A percentile compares a stretch with the other conserved stretches of the same genome.
Evolutionary conservation across 2,329 filamentous ascomycete genomes (phyloP).

Genomic region (Cryphonectria parasitica): DNA sequence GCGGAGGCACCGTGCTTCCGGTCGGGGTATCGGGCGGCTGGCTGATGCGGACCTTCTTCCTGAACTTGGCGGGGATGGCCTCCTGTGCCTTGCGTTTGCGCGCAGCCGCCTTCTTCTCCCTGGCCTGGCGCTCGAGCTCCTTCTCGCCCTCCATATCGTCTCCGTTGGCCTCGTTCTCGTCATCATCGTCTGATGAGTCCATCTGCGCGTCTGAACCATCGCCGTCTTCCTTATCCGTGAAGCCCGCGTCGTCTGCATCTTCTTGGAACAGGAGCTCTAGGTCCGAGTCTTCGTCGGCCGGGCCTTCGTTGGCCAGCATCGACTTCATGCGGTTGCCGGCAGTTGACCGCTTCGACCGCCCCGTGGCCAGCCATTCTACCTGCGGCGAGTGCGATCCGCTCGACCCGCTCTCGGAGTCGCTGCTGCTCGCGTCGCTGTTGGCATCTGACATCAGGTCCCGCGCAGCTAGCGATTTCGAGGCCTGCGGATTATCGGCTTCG

Average conservation of each 20-base stretch:
- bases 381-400: conserved; percentile 33
- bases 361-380: conserved; percentile 73
- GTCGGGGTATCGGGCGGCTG: conserved; percentile 49
- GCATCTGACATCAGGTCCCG: conserved; percentile 41
- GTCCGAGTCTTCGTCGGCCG: conserved; percentile 55
- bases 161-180: conserved; percentile 62
- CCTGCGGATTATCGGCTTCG: conserved; percentile 31
- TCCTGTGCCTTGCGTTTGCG: conserved; percentile 83
- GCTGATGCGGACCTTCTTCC: conserved; percentile 78
- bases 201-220: conserved; percentile 78
- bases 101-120: conserved; percentile 66
- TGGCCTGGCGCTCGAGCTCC: conserved; percentile 78
- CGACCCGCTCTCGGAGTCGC: conserved; percentile 39
- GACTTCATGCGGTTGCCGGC: conserved; percentile 84
- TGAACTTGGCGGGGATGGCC: conserved; percentile 69
- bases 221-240: conserved; percentile 68
- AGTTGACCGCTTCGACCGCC: conserved; percentile 75
- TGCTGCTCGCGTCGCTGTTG: conserved; percentile 43
- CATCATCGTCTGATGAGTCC: conserved; percentile 84
- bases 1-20: conserved; percentile 40
- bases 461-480: conserved; percentile 19
- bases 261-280: conserved; percentile 78
- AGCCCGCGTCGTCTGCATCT: conserved; percentile 69
- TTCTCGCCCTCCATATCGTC: conserved; percentile 86
- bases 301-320: conserved; percentile 75